Conservation (phyloP, 331 rosid genomes). For the Erythrophleum ivorense region DNA sequence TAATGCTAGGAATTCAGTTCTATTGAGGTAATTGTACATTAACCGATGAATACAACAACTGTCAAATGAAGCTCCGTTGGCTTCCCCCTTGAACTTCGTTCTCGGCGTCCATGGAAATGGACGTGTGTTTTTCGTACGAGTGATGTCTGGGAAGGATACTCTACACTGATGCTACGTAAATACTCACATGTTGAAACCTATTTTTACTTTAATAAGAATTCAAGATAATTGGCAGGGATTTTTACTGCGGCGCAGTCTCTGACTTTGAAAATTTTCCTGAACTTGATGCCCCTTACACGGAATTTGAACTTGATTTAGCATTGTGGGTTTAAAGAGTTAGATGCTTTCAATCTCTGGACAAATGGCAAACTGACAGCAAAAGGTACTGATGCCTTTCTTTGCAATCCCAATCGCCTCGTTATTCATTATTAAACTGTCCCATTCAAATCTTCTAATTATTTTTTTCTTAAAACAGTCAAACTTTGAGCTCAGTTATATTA, state of each 20-base stretch:
- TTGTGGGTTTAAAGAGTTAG: neutral
- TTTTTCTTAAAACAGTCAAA: neutral
- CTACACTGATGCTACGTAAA: neutral
- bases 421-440: neutral
- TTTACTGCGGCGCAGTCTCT: neutral
- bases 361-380: neutral
- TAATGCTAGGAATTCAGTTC: neutral
- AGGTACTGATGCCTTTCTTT: neutral
- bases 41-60: neutral
- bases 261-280: neutral
- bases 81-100: neutral
- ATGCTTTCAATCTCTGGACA: slow-evolving; percentile 1
- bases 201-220: neutral
- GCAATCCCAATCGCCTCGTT: neutral
- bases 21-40: neutral
- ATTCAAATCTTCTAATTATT: neutral
- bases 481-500: neutral
- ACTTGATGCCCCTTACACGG: neutral
- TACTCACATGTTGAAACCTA: neutral
- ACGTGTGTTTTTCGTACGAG: neutral
- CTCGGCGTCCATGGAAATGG: neutral
- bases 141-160: neutral
- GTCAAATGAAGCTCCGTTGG: neutral
- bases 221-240: neutral
- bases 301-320: slow-evolving; percentile 8